Base-by-base conservation (phyloP, 768 basidiomycete genomes). In the Neoboletus magnificus region DNA sequence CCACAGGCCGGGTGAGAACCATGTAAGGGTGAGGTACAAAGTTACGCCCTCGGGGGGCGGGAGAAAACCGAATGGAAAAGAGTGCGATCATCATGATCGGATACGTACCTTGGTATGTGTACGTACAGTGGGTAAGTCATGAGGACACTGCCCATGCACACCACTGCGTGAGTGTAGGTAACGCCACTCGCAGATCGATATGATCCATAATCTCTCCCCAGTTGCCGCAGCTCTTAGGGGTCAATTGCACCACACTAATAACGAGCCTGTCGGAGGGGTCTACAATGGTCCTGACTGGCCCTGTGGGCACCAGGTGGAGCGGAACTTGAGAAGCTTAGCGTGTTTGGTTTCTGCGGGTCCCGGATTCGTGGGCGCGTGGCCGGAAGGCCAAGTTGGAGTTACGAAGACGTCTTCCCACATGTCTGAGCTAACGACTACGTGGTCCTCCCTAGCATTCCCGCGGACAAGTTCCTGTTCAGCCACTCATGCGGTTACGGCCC, bases 361-460 rank as follows among this genome's bases (percentile, higher is more conserved):
- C n/a, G 23, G 18, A 25, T 47, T 54, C 32, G 53, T 45, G 47
- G 48, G 52, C 23, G 55, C 46, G 20, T 57, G 22, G 44, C 42
- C 39, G 20, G 39, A 41, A 13, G 42, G 30, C 39, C 55, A 36
- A 15, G 51, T 49, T 29, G 40, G 35, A 16, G 47, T 43, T 33
- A 55, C 20, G 49, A 41, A 50, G 41, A 18, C 5, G 20, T n/a
- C 52, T 65, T 65, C 57, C 60, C 66, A 65, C 66, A 62, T 51
- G 10, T 48, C 63, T 62, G 57, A 67, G 55, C 41, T 62, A 67
- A 52, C 60, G 44, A 54, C 63, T 64, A 56, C 59, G 56, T 55
- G 30, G 52, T 37, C 37, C 49, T 33, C 22, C 16, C 27, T 52
- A 3, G 8, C 52, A 53, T 63, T 58, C 55, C 66, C 61, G 66